These are phyloP conservation scores for Amylostereum areolatum DNA, from an alignment of 1,284 basidiomycete genomes.

Conservation along the genomic window DNA sequence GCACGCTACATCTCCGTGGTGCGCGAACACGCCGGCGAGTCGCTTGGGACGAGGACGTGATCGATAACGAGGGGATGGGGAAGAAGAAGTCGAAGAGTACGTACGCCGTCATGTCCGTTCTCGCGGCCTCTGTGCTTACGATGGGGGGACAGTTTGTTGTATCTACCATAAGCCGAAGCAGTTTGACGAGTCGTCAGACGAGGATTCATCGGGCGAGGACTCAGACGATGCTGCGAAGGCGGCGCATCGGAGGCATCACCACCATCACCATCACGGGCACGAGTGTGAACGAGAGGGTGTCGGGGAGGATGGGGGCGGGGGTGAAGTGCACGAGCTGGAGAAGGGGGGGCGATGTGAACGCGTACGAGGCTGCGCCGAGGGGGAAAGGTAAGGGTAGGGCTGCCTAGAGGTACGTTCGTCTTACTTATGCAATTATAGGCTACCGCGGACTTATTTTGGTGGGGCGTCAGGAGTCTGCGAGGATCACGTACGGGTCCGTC, in stretches of 20 bases:
- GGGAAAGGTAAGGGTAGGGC: constrained; percentile 42
- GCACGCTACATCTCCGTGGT: constrained; percentile 52
- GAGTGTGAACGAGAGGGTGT: constrained; percentile 17
- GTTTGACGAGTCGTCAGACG: constrained; percentile 78
- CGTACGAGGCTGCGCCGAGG: constrained; percentile 48
- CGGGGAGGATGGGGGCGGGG: constrained; percentile 16
- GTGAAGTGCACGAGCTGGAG: constrained; percentile 27
- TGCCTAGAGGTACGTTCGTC: too few relatives aligned
- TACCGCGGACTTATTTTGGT: too few relatives aligned
- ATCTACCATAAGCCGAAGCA: constrained; percentile 77
- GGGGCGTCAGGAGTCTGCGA: too few relatives aligned
- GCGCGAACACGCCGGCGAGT: constrained; percentile 45
- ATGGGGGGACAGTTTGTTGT: constrained; percentile 81
- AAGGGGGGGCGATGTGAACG: constrained; percentile 39
- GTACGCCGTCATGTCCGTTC: too few relatives aligned
- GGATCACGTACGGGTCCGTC: too few relatives aligned
- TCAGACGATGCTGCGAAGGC: constrained; percentile 27
- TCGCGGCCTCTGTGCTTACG: too few relatives aligned
- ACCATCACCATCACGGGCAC: constrained; percentile 20
- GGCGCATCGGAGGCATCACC: constrained; percentile 18
- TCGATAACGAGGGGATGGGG: constrained; percentile 79
- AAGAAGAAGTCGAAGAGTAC: constrained; percentile 82
- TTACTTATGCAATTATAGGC: too few relatives aligned
- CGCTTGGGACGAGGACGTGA: constrained; percentile 72
- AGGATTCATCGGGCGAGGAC: constrained; percentile 51